Evolutionary conservation across 2,329 filamentous ascomycete species (phyloP).

Genomic region (Ophiostoma pallidulum): DNA sequence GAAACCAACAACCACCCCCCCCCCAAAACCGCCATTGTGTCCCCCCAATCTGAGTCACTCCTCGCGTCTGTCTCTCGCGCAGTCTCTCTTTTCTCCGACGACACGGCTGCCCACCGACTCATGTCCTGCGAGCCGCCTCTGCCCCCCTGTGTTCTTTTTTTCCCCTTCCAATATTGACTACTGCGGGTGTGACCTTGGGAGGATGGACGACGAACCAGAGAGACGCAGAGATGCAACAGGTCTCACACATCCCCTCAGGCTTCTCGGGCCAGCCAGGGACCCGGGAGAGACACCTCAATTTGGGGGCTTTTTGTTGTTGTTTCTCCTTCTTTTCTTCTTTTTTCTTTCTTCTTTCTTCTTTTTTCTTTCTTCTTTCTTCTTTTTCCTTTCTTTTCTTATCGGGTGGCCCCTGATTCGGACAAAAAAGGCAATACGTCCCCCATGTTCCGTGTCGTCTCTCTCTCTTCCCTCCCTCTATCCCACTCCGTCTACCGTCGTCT

Average conservation of each 20-base stretch:
- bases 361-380: not conserved
- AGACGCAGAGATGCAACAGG: too few species aligned
- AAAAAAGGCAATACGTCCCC: too few species aligned
- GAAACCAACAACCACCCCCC: too few species aligned
- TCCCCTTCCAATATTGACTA: too few species aligned
- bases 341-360: not conserved
- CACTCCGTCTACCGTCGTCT: too few species aligned
- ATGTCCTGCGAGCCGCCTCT: not conserved
- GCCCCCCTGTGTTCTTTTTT: too few species aligned
- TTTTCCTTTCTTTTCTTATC: not conserved
- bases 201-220: too few species aligned
- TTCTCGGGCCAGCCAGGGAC: not conserved
- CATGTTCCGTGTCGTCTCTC: not conserved
- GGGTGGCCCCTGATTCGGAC: too few species aligned
- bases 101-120: not conserved
- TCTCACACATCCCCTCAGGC: too few species aligned
- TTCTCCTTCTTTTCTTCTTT: not conserved
- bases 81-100: not conserved
- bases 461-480: too few species aligned
- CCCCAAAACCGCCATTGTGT: conserved; percentile 1
- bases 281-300: conserved; percentile 8
- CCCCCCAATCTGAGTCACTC: not conserved
- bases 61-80: not conserved
- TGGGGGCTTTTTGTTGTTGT: not conserved
- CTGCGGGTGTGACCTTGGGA: too few species aligned